Conservation (phyloP, 306 rosid species). For the Fragaria iinumae region DNA sequence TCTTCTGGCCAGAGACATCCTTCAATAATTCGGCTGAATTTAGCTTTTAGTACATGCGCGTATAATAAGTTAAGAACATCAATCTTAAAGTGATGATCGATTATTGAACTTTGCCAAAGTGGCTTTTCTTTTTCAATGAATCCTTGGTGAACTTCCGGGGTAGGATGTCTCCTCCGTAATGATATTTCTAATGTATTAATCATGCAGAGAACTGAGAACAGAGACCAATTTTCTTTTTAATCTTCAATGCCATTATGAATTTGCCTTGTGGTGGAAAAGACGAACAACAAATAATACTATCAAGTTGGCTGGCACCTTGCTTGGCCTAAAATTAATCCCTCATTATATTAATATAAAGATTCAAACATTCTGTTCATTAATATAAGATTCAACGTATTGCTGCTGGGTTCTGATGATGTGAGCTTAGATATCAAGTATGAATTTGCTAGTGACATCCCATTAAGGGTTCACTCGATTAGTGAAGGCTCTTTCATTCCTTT, state of each 20-base stretch:
- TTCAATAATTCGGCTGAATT: not conserved
- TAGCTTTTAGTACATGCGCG: not conserved
- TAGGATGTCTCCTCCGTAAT: not conserved
- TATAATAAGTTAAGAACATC: not conserved
- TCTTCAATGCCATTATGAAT: not conserved
- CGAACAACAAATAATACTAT: not conserved
- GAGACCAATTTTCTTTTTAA: not conserved
- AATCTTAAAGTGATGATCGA: not conserved
- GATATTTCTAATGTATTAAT: not conserved
- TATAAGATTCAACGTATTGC: not conserved
- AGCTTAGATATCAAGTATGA: not conserved
- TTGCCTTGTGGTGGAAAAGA: not conserved
- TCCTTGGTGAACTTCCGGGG: not conserved
- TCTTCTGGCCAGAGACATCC: not conserved
- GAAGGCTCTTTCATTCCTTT: too few relatives aligned
- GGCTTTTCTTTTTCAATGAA: not conserved
- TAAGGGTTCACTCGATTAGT: not conserved
- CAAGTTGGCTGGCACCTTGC: not conserved
- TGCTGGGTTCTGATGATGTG: not conserved
- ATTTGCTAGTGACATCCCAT: too few relatives aligned
- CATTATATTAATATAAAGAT: too few relatives aligned
- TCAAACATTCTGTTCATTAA: too few relatives aligned
- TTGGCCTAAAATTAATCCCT: not conserved
- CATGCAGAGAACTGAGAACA: not conserved
- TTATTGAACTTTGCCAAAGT: not conserved